phyloP scores from a whole-genome alignment of 2,329 filamentous ascomycete genomes.

The Pestalotiopsis sp. region DNA sequence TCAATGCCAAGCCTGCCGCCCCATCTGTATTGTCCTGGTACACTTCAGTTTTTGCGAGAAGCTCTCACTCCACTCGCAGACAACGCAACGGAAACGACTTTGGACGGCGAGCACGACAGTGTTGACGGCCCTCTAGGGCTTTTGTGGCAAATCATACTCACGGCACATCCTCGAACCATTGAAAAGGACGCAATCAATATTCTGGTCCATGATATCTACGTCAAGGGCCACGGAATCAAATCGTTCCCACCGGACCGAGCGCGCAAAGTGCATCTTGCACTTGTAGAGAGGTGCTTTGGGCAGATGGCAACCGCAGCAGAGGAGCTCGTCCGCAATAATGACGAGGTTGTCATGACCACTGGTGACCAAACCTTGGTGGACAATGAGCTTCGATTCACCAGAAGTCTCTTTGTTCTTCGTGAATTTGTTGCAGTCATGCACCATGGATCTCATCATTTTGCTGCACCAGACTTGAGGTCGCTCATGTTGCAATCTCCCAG shows the following conservation, averaged over 20 bases:
- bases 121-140: constrained; percentile 64
- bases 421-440: constrained; percentile 69
- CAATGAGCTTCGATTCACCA: constrained; percentile 65
- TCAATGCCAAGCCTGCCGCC: constrained; percentile 57
- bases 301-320: constrained; percentile 68
- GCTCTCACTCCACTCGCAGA: constrained; percentile 50
- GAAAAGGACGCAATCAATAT: constrained; percentile 69
- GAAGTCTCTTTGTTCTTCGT: constrained; percentile 69
- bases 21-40: constrained; percentile 59
- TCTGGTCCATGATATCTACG: constrained; percentile 72
- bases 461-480: constrained; percentile 57
- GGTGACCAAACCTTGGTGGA: constrained; percentile 47
- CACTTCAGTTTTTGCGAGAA: constrained; percentile 64
- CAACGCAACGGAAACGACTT: constrained; percentile 42
- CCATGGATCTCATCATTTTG: constrained; percentile 55
- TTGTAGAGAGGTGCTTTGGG: constrained; percentile 73
- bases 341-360: constrained; percentile 53
- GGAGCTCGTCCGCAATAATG: constrained; percentile 52
- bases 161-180: constrained; percentile 64
- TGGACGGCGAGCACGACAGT: constrained; percentile 54
- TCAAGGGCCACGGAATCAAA: constrained; percentile 56
- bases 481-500: constrained; percentile 54
- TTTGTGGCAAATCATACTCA: constrained; percentile 82
- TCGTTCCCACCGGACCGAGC: constrained; percentile 51
- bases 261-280: constrained; percentile 63